Evolutionary conservation across 2,329 filamentous ascomycete species (phyloP), one percentile per base, ranked within the genome.

Genomic region (Ophiostoma pallidulum): DNA sequence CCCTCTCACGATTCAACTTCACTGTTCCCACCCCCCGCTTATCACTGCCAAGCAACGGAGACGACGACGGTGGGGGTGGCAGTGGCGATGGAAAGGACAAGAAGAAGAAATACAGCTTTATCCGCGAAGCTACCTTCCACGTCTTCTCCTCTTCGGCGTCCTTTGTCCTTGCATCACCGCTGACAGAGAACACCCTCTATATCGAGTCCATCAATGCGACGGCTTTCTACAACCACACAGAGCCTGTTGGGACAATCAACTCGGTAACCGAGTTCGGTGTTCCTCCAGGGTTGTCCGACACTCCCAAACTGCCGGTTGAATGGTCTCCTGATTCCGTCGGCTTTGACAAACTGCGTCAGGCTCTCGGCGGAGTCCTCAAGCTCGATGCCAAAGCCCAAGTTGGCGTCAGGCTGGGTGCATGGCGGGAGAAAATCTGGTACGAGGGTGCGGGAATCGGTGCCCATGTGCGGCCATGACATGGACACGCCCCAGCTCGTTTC

Each of bases 61-160:
- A 66, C 60, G 66, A 63, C 28, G 60, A 58, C 4, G 56, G 66
- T 60, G 61, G 59, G 19, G 64, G 67, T 16, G 62, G 63, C 14
- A 45, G 41, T 12, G 58, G 60, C n/a, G 60, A 59, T 3, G 57
- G 66, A 60, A 65, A 64, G 19, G 60, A 61, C 12, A 59, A 62
- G 8, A 59, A 61, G 26, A 60, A 61, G 16, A 43, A 43, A 22
- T 64, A 67, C 20, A 49, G 43, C 54, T 96, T 97, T 62, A 88
- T 98, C 57, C 78, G 84, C 60, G 82, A 87, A 57, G 86, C 90
- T 10, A 91, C 82, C 7, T 82, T 98, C 65, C 89, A 97, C 66
- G 66, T 97, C 45, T 74, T 92, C 53, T 85, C 86, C 14, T 94
- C 88, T 0, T 89, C 88, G 0, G 91, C 91, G 4, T 80, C 83